Evolutionary conservation across 495 filamentous ascomycete genomes (phyloP), one percentile per base, ranked within the genome.

Genomic region (Parmelia sp.): DNA sequence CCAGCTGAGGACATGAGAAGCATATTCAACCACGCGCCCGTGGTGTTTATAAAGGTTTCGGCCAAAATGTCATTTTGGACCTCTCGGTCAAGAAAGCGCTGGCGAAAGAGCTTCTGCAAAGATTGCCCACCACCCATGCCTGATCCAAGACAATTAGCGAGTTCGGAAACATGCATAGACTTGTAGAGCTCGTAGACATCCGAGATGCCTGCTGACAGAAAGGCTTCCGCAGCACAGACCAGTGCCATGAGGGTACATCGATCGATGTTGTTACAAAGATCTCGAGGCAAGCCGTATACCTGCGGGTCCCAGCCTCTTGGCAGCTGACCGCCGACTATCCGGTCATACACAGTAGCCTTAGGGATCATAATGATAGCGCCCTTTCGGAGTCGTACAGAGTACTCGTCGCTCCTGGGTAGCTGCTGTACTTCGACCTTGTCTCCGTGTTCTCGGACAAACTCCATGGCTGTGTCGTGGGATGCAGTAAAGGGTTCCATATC

Each of bases 21-120:
- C 57, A 73, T 67, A 49, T 72, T 72, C 12, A 71, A 55, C 70
- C 71, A 73, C 3, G 71, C 71, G 8, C 59, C 64, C 9, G 25
- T 21, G 11, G 68, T 65, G 45, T 73, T 73, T 15, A 63, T 42
- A 64, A 68, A 70, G 0, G 71, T 36, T 33, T 73, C 71, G 33
- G 40, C 31, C 7, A 73, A 49, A 31, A 69, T 58, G 58, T 73
- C 71, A 25, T 57, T 70, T 45, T 68, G 63, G 1, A 72, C 60
- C 8, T 59, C n/a, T 4, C 63, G 39, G 36, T 70, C 70, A 10
- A 69, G 58, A 35, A 61, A 70, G 37, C 68, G 44, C 21, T 72
- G 57, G 14, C 58, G 37, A 21, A 33, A 69, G 14, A 73, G 42
- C 4, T 61, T 53, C 21, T 47, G 56, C 6, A 70, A n/a, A 5